Evolutionary conservation across 768 basidiomycete genomes (phyloP).

Genomic region (Asterophora parasitica): DNA sequence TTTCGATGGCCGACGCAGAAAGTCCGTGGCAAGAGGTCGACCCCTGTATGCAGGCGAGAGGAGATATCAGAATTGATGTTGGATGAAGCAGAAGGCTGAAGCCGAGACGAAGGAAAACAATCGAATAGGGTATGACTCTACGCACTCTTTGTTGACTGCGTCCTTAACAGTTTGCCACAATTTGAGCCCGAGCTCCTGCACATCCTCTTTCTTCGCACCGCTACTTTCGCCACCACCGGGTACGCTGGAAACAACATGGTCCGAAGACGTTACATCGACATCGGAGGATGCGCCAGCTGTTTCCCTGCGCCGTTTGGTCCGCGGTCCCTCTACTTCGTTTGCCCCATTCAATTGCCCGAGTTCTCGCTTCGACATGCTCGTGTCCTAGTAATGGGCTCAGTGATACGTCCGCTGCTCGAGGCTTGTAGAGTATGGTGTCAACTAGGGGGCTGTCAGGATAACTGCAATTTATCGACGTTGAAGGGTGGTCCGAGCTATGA

Average conservation of each 20-base stretch:
- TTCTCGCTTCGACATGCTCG: slow-evolving; percentile 38
- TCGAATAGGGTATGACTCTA: slow-evolving; percentile 46
- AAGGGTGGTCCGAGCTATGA: slow-evolving; percentile 3
- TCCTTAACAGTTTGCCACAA: slow-evolving; percentile 79
- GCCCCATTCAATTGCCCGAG: slow-evolving; percentile 30
- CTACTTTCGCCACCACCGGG: slow-evolving; percentile 17
- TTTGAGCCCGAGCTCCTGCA: slow-evolving; percentile 64
- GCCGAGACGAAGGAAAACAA: slow-evolving; percentile 28
- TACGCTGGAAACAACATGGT: slow-evolving; percentile 23
- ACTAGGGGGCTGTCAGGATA: slow-evolving; percentile 8
- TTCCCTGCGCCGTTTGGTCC: slow-evolving; percentile 42
- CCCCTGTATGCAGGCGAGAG: slow-evolving; percentile 41
- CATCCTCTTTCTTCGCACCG: slow-evolving; percentile 30
- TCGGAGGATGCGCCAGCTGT: slow-evolving; percentile 34
- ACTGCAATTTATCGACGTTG: slow-evolving; percentile 12
- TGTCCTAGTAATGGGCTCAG: not conserved
- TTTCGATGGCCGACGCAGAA: slow-evolving; percentile 66
- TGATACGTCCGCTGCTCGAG: slow-evolving; percentile 3
- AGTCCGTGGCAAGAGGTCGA: slow-evolving; percentile 56
- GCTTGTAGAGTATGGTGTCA: slow-evolving; percentile 5
- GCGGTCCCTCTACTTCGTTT: slow-evolving; percentile 33
- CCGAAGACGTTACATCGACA: slow-evolving; percentile 33
- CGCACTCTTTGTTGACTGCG: slow-evolving; percentile 85
- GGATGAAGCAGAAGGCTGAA: slow-evolving; percentile 17
- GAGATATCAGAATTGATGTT: slow-evolving; percentile 25